Percentiles rank a stretch among this genome's conserved stretches.
phyloP scores from a whole-genome alignment of 108 stramenopile species.

The Skeletonema menzelii region DNA sequence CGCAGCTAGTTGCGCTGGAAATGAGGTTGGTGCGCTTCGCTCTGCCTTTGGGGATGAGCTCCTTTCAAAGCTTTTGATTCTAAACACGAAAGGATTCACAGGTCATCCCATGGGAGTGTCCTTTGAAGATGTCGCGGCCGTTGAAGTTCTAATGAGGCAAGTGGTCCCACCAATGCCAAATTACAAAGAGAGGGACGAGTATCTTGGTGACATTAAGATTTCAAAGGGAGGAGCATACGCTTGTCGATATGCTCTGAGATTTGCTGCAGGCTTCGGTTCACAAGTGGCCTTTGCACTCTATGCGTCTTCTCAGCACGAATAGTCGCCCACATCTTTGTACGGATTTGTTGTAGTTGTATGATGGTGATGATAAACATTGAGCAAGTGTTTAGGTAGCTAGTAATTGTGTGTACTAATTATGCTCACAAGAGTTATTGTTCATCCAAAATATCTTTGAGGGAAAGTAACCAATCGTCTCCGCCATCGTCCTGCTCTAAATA shows the following conservation, averaged over 20 bases:
- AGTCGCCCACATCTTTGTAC: slow-evolving; percentile 2
- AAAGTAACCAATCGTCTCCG: slow-evolving; percentile 60
- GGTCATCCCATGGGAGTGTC: slow-evolving; percentile 98
- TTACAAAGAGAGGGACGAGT: slow-evolving; percentile 80
- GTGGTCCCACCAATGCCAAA: slow-evolving; percentile 91
- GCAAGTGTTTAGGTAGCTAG: not conserved
- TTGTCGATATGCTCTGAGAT: slow-evolving; percentile 91
- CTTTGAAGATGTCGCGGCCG: slow-evolving; percentile 95
- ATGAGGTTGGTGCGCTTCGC: slow-evolving; percentile 91
- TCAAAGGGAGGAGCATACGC: slow-evolving; percentile 90
- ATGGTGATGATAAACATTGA: not conserved
- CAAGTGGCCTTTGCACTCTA: slow-evolving; percentile 96
- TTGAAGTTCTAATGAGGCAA: slow-evolving; percentile 86
- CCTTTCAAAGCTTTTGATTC: slow-evolving; percentile 81
- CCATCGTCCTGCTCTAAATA: slow-evolving; percentile 78
- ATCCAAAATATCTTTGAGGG: slow-evolving; percentile 53
- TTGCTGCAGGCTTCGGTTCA: slow-evolving; percentile 96
- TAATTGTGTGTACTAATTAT: not conserved
- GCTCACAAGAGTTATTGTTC: slow-evolving; percentile 24
- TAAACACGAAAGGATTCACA: slow-evolving; percentile 96
- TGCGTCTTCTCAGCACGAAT: slow-evolving; percentile 71
- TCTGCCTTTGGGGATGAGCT: slow-evolving; percentile 91
- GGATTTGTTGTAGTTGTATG: not conserved
- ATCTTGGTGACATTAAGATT: slow-evolving; percentile 88
- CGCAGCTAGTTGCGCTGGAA: slow-evolving; percentile 90